A percentile compares a stretch with the other conserved stretches of the same genome.
These are phyloP conservation scores for Cercospora sp. DNA, from an alignment of 2,329 filamentous ascomycete genomes.

Conservation along the genomic window DNA sequence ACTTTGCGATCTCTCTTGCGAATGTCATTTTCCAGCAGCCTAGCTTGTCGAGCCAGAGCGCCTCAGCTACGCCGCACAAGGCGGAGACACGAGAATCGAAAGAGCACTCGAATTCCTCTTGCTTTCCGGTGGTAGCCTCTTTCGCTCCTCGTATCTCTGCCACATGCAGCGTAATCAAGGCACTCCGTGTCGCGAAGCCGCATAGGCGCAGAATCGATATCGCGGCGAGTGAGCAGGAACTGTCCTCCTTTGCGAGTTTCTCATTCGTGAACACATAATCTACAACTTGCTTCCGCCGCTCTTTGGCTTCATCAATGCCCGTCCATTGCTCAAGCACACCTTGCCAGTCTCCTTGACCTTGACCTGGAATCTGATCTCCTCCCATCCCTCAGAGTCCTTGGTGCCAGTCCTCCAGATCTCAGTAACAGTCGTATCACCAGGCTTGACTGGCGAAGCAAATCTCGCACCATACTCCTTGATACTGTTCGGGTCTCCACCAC, in stretches of 20 bases:
- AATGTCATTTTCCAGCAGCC: neutral
- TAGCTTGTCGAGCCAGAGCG: neutral
- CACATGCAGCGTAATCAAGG: neutral
- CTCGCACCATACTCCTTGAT: constrained; percentile 86
- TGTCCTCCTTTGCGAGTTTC: neutral
- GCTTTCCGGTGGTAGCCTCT: neutral
- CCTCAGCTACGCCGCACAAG: neutral
- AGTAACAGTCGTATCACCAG: constrained; percentile 77
- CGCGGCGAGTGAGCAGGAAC: neutral
- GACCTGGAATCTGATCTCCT: constrained; percentile 81
- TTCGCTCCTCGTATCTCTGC: neutral
- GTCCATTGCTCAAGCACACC: constrained; percentile 82
- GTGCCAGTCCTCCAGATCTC: constrained; percentile 79
- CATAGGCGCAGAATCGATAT: neutral
- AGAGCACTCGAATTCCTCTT: neutral
- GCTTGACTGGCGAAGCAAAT: constrained; percentile 81
- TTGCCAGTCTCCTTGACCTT: constrained; percentile 77
- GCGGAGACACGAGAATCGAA: neutral
- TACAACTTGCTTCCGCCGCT: constrained; percentile 31
- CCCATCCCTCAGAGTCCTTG: constrained; percentile 64
- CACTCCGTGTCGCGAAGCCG: neutral
- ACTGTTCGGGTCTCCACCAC: constrained; percentile 75
- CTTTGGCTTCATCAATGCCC: constrained; percentile 69
- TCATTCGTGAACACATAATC: neutral
- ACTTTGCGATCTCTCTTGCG: neutral